Conservation (phyloP, 129 eudicot genomes). For the Dittrichia graveolens region DNA sequence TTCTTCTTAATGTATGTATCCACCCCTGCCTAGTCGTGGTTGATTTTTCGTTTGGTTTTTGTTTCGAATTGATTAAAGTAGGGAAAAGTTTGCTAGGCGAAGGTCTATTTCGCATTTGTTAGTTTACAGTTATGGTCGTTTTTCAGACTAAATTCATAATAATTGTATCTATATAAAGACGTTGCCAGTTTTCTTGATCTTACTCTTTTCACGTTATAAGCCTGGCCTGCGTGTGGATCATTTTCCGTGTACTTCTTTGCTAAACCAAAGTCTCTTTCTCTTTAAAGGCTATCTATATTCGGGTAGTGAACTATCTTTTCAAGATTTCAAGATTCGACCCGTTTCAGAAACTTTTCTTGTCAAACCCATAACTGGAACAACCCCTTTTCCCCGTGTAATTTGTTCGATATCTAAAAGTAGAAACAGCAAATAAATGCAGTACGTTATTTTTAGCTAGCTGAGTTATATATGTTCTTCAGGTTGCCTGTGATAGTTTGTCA, state of each 20-base stretch:
- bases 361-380: slow-evolving; percentile 31
- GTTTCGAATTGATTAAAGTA: too few relatives aligned
- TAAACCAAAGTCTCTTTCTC: slow-evolving; percentile 41
- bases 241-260: slow-evolving; percentile 33
- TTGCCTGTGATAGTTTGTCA: slow-evolving; percentile 25
- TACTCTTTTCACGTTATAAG: slow-evolving; percentile 22
- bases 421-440: slow-evolving; percentile 28
- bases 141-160: neutral
- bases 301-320: slow-evolving; percentile 32
- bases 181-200: slow-evolving; percentile 7
- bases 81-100: too few relatives aligned
- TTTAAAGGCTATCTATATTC: slow-evolving; percentile 23
- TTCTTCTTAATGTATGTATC: too few relatives aligned
- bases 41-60: neutral
- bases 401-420: slow-evolving; percentile 25
- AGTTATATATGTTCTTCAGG: slow-evolving; percentile 26
- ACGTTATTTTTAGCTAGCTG: slow-evolving; percentile 22
- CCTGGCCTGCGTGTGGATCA: neutral
- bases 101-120: neutral
- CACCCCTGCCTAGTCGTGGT: neutral
- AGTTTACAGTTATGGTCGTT: neutral
- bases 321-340: slow-evolving; percentile 36
- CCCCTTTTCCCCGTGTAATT: slow-evolving; percentile 25
- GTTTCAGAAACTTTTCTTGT: slow-evolving; percentile 33
- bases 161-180: slow-evolving; percentile 25